Evolutionary conservation across 306 rosid genomes (phyloP), one percentile per base, ranked within the genome.

Genomic region (Astragalus membranaceus): DNA sequence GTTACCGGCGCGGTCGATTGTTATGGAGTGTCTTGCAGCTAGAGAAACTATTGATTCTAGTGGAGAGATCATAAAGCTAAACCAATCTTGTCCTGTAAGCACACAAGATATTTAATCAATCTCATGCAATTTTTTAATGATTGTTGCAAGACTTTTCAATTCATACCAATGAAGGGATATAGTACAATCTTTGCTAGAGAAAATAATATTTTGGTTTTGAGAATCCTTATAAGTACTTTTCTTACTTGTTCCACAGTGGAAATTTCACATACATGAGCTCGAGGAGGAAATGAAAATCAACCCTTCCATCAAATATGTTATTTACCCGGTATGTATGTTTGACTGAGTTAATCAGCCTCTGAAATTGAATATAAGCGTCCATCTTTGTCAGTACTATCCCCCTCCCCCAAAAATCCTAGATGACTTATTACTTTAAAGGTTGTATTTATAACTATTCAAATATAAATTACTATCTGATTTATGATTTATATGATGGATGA

Each of bases 201-300:
- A 51, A 61, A 4, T 60, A 15, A 46, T 64, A 35, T 5, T 7
- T 48, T 69, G 43, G 53, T 58, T 76, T 58, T 73, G 46, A 39
- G 32, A 47, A 51, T 66, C 35, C 3, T 69, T 75, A 13, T 67
- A 1, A 64, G 49, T 35, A 51, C 55, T 52, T 52, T 67, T 58
- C 42, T 75, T 50, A 13, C 58, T 65, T 78, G 50, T 49, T 69
- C 67, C 3, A 26, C 82, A 87, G 87, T 82, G 92, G 89, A 82
- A 82, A 52, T 74, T 84, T 78, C 89, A 84, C 77, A 75, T 87
- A 64, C 85, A 81, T 64, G 88, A 87, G 79, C 89, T 87, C 32
- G 92, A 87, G 80, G 80, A 81, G 76, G 88, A 82, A 69, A 82
- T 87, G 87, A 65, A 82, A 72, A 84, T 84, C 68, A 69, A 32